Evolutionary conservation across 495 filamentous ascomycete genomes (phyloP), one percentile per base, ranked within the genome.

Genomic region (Podospora appendiculata): DNA sequence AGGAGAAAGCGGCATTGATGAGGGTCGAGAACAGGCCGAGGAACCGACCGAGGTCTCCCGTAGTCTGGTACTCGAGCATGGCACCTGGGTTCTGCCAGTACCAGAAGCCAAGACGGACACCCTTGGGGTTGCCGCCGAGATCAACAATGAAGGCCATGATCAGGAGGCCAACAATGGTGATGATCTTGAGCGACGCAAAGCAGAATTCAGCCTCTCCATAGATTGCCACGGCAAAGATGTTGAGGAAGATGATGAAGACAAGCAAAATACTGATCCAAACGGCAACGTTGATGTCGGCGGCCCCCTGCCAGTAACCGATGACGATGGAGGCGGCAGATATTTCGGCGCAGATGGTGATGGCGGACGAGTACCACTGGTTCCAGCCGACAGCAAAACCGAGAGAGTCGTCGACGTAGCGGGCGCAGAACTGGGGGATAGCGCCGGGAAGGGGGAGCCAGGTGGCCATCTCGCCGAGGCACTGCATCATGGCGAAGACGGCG

Each of bases 331-430:
- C 71, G 11, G 71, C 70, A 0, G 67, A 67, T 25, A 65, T 60
- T 46, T 73, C 70, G 47, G 63, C 66, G 16, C 61, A 60, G 44
- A 70, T 60, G 8, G 60, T 63, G 14, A 71, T 61, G 39, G 59
- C 48, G 42, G 48, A 55, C n/a, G 58, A 47, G 46, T 69, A 66
- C 56, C 57, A 68, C 36, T 67, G 80, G 57, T 84, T 82, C 83
- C 83, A 87, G 35, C 86, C 86, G 62, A 88, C 80, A 45, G 86
- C 80, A 54, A 87, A 87, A n/a, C 86, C 85, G 58, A 88, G 70
- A 60, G 79, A 80, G 16, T 84, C 80, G 41, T 85, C 83, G 50
- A 88, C 79, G 51, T 86, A 81, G 48, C 85, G 81, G 45, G 85
- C 72, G 41, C 85, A 85, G 50, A 87, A 88, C 18, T 85, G 58